Conservation (phyloP, 805 yeast species). For the Myxozyma vanderwaltii region DNA sequence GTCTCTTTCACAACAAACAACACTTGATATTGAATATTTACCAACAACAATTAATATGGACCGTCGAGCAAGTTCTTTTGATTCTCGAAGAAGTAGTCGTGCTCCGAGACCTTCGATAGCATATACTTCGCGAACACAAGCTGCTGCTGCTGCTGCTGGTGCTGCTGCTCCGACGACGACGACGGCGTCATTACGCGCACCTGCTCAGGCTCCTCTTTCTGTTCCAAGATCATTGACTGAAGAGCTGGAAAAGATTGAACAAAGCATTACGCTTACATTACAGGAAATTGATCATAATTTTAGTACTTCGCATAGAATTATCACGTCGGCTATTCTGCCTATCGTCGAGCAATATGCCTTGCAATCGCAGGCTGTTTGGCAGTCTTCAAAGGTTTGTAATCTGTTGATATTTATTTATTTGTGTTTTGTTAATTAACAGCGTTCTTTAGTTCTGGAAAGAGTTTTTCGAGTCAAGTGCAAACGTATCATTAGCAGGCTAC, state of each 20-base stretch:
- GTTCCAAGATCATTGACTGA: conserved; percentile 30
- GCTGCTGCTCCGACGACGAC: neutral
- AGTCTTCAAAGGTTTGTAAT: conserved; percentile 37
- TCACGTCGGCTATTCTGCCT: conserved; percentile 70
- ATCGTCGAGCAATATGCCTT: conserved; percentile 60
- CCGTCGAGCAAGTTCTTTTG: neutral
- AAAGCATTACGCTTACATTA: conserved; percentile 71
- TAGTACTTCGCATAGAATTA: conserved; percentile 64
- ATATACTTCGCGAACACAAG: conserved; percentile 14
- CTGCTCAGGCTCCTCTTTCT: conserved; percentile 5
- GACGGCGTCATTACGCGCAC: neutral
- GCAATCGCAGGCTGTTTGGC: conserved; percentile 63
- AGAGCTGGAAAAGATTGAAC: conserved; percentile 70
- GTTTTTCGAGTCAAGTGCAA: conserved; percentile 74
- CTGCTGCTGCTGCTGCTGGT: neutral
- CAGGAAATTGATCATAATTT: conserved; percentile 80
- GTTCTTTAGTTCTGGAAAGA: conserved; percentile 63
- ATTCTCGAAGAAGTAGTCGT: neutral
- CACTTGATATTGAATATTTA: neutral
- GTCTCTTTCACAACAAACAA: neutral
- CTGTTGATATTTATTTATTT: neutral
- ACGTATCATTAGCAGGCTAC: conserved; percentile 59
- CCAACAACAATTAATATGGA: conserved; percentile 1
- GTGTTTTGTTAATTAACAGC: neutral
- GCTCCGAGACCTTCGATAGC: conserved; percentile 20